A percentile compares a stretch with the other conserved stretches of the same genome.
phyloP scores from a whole-genome alignment of 192 early-diverging fungal genomes.

The Entomortierella beljakovae region DNA sequence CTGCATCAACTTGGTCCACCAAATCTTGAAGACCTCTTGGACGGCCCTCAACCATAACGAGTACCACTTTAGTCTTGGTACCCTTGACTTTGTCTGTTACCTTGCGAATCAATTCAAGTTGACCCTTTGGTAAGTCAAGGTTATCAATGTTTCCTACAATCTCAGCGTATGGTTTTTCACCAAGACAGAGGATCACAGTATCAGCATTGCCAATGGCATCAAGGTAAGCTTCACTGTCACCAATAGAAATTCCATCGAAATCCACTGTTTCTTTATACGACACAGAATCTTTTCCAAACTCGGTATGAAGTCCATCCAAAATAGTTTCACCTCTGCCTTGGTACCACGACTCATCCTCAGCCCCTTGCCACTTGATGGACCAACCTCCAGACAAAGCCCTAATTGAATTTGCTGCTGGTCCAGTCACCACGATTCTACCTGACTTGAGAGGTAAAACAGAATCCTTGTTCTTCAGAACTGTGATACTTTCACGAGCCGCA shows the following conservation, averaged over 20 bases:
- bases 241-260: constrained; percentile 56
- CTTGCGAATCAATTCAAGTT: constrained; percentile 58
- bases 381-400: constrained; percentile 68
- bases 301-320: constrained; percentile 33
- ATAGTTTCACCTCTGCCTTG: constrained; percentile 54
- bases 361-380: constrained; percentile 73
- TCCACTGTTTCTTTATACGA: constrained; percentile 56
- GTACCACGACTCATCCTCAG: constrained; percentile 59
- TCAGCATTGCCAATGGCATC: constrained; percentile 57
- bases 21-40: constrained; percentile 64
- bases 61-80: constrained; percentile 51
- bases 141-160: constrained; percentile 65
- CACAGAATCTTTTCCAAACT: constrained; percentile 32
- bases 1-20: constrained; percentile 50
- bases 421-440: constrained; percentile 65
- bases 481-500: constrained; percentile 66
- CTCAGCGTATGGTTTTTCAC: constrained; percentile 71
- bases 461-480: constrained; percentile 67
- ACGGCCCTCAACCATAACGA: constrained; percentile 65
- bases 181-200: constrained; percentile 64
- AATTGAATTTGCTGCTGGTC: constrained; percentile 67
- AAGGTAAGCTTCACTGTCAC: constrained; percentile 14
- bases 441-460: constrained; percentile 57
- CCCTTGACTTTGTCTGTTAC: constrained; percentile 33
- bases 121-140: constrained; percentile 57